These are phyloP conservation scores for Colletotrichum lini DNA, from an alignment of 2,329 filamentous ascomycete genomes.

Conservation along the genomic window DNA sequence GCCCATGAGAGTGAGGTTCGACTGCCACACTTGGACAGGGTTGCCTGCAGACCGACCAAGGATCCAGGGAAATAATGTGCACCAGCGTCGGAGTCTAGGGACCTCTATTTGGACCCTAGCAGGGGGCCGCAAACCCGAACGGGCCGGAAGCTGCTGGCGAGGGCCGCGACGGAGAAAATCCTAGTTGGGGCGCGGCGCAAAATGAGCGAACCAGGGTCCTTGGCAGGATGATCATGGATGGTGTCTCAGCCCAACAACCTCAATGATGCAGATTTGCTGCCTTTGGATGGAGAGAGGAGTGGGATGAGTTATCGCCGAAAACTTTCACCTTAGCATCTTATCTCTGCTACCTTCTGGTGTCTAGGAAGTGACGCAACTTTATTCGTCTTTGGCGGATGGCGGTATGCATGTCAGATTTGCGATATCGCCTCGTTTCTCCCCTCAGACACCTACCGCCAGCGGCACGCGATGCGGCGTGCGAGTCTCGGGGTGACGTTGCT, in stretches of 20 bases:
- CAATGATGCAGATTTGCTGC: constrained; percentile 19
- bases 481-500: not conserved
- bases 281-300: not conserved
- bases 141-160: constrained; percentile 38
- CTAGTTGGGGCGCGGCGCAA: constrained; percentile 13
- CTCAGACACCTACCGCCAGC: not conserved
- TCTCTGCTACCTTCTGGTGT: constrained; percentile 7
- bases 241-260: constrained; percentile 20
- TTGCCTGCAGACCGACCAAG: constrained; percentile 14
- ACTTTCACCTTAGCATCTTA: constrained; percentile 21
- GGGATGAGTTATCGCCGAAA: not conserved
- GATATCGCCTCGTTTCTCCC: constrained; percentile 10
- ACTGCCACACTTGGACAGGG: constrained; percentile 1
- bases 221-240: not conserved
- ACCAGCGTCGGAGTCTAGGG: constrained; percentile 25
- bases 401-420: constrained; percentile 34
- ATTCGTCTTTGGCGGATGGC: not conserved
- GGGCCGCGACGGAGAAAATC: constrained; percentile 21
- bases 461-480: not conserved
- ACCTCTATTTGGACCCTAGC: constrained; percentile 20
- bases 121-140: constrained; percentile 24
- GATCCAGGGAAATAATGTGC: constrained; percentile 13
- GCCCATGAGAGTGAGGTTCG: constrained; percentile 4
- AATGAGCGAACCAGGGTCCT: constrained; percentile 5
- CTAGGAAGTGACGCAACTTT: not conserved